Evolutionary conservation across 2,329 filamentous ascomycete species (phyloP).

Genomic region (Trichoderma sp.): DNA sequence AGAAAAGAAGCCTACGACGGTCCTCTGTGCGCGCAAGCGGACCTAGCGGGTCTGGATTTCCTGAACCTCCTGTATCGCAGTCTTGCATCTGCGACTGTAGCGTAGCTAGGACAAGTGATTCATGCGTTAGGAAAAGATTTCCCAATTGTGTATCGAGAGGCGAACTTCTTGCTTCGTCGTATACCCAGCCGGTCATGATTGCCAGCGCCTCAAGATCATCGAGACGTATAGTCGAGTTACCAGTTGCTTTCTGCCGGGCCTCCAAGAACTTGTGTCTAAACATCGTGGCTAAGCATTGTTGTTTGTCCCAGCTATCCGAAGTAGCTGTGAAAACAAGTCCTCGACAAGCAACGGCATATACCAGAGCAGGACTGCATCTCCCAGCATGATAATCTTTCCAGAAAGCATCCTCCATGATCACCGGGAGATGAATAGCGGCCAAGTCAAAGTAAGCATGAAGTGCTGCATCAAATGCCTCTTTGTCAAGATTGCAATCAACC

Average conservation of each 20-base stretch:
- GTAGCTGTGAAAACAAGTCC: background rate
- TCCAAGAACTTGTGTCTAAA: slow-evolving; percentile 12
- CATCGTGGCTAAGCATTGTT: background rate
- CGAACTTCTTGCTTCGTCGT: background rate
- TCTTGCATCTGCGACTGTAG: slow-evolving; percentile 2
- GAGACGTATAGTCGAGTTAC: background rate
- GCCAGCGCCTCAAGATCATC: slow-evolving; percentile 7
- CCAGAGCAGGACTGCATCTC: slow-evolving; percentile 3
- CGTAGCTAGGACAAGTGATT: slow-evolving; percentile 6
- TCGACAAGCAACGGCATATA: slow-evolving; percentile 11
- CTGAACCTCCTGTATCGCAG: background rate
- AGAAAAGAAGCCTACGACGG: slow-evolving; percentile 3
- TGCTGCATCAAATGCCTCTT: background rate
- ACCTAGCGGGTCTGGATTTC: background rate
- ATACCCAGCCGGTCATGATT: slow-evolving; percentile 1
- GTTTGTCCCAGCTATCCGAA: background rate
- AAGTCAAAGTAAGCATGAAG: slow-evolving; percentile 11
- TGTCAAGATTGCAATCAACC: background rate
- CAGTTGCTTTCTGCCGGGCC: background rate
- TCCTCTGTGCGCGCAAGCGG: background rate
- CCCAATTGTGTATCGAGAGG: background rate
- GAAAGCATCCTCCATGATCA: slow-evolving; percentile 13
- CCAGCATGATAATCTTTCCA: slow-evolving; percentile 1
- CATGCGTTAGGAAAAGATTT: slow-evolving; percentile 2
- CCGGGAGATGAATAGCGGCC: background rate